Evolutionary conservation across 2,329 filamentous ascomycete genomes (phyloP).

Genomic region (Fusarium humuli): DNA sequence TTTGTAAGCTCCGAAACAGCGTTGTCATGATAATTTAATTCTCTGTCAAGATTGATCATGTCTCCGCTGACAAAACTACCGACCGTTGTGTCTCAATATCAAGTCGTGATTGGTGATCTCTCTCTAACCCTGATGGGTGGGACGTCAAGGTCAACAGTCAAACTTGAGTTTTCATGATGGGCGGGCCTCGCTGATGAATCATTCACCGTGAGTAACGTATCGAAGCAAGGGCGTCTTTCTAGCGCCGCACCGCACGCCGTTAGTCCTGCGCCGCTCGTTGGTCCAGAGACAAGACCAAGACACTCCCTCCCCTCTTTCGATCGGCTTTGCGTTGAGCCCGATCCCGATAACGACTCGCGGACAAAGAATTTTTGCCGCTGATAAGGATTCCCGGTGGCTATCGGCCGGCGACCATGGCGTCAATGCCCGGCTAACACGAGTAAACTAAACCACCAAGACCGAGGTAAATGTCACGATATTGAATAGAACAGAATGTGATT

Average conservation of each 20-base stretch:
- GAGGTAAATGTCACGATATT: conserved; percentile 2
- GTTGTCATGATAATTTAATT: conserved; percentile 20
- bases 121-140: conserved; percentile 24
- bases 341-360: conserved; percentile 30
- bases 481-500: neutral
- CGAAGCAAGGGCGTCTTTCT: conserved; percentile 17
- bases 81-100: conserved; percentile 27
- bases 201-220: conserved; percentile 27
- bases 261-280: conserved; percentile 13
- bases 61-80: conserved; percentile 36
- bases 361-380: conserved; percentile 35
- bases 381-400: conserved; percentile 29
- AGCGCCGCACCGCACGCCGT: conserved; percentile 1
- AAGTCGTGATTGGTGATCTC: conserved; percentile 24
- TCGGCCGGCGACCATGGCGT: conserved; percentile 23
- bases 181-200: conserved; percentile 40
- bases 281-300: conserved; percentile 15
- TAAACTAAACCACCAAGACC: conserved; percentile 9
- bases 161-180: conserved; percentile 24
- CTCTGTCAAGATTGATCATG: conserved; percentile 8
- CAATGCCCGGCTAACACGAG: conserved; percentile 24
- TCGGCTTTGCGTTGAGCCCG: conserved; percentile 36
- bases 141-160: conserved; percentile 22
- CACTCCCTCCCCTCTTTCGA: conserved; percentile 1
- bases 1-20: conserved; percentile 21